These are phyloP conservation scores for Dimocarpus longan DNA, from an alignment of 345 rosid species.

Conservation along the genomic window DNA sequence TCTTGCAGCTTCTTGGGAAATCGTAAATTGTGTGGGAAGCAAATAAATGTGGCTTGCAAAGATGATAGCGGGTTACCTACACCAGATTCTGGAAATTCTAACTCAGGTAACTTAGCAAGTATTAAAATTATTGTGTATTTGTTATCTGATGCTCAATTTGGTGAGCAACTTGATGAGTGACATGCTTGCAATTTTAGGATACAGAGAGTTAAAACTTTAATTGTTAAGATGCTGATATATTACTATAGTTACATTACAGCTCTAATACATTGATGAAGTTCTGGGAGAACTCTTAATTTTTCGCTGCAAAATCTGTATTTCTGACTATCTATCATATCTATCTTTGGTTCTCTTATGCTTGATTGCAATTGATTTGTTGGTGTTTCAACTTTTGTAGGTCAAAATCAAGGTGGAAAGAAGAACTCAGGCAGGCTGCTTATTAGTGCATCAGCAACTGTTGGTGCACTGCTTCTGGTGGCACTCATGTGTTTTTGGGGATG, in stretches of 20 bases:
- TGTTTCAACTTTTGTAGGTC: constrained; percentile 46
- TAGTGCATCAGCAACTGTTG: constrained; percentile 94
- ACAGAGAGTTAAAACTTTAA: not conserved
- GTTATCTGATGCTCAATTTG: constrained; percentile 18
- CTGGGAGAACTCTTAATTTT: not conserved
- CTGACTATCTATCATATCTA: not conserved
- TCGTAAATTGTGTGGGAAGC: constrained; percentile 81
- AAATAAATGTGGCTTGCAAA: constrained; percentile 63
- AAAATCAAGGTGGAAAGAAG: constrained; percentile 63
- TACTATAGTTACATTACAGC: not conserved
- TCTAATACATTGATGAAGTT: not conserved
- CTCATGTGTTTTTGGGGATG: constrained; percentile 99
- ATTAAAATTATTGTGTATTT: not conserved
- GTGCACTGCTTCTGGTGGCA: constrained; percentile 95
- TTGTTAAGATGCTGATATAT: constrained; percentile 1
- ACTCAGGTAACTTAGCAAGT: constrained; percentile 50
- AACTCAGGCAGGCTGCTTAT: constrained; percentile 78
- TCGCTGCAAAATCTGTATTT: not conserved
- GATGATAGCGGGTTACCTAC: constrained; percentile 51
- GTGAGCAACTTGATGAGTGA: constrained; percentile 1
- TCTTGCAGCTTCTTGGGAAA: constrained; percentile 78
- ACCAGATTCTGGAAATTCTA: constrained; percentile 41
- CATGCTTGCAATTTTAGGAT: not conserved
- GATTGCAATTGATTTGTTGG: constrained; percentile 17
- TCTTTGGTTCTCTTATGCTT: not conserved